Evolutionary conservation across 352 stramenopile genomes (phyloP), one percentile per base, ranked within the genome.

Genomic region (Globisporangium cylindrosporum): DNA sequence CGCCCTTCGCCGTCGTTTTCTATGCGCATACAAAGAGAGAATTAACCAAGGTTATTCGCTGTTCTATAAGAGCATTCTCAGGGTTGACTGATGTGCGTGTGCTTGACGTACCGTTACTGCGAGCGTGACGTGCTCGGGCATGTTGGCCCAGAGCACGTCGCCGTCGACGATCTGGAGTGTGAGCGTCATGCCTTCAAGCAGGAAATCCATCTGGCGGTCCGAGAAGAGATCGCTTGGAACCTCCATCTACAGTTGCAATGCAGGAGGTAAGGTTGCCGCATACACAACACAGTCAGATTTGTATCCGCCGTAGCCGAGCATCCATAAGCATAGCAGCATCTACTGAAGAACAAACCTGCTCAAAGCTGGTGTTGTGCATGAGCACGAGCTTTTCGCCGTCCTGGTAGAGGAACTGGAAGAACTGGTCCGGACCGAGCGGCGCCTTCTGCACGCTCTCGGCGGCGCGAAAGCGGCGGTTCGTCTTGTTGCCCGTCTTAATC

Each of bases 401-500:
- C 41, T 81, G 78, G 78, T 95, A 95, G 25, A 95, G 70, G 75
- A 91, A 94, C 75, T 95, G 88, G 69, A 89, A 94, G 68, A 73
- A 75, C 66, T 92, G 74, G 58, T 94, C 86, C 1, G 79, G 86
- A 0, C 81, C 84, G 8, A 95, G 70, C 10, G 88, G 81, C 12
- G 86, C 88, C 74, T 95, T 94, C 62, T 82, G 79, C 29, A 95
- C 84, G 8, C 65, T 90, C 76, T 95, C 88, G 3, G 88, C 85
- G 5, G 88, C 84, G 25, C 88, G 86, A 71, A 95, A 94, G 56
- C 88, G 88, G 32, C 81, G 80, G 70, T 89, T 95, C 54, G 84
- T 93, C 76, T 91, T 94, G 76, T 74, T 80, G 64, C 88, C 88
- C 0, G 86, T 94, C 79, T 93, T 94, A 62, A 94, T 92, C 71